phyloP scores from a whole-genome alignment of 192 early-diverging fungal species.

The Nowakowskiella sp. region DNA sequence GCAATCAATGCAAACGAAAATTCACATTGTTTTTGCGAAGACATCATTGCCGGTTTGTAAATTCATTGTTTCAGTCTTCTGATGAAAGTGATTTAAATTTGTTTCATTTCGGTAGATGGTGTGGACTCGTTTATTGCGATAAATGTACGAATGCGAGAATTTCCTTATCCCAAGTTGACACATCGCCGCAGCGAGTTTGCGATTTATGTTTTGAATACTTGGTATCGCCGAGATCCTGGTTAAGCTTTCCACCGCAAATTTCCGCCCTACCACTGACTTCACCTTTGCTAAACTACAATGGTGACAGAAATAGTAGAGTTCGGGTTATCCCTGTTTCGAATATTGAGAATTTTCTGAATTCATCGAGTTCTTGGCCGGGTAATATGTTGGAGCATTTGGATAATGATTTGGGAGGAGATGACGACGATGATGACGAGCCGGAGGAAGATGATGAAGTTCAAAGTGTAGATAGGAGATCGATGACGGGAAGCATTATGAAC shows the following conservation, averaged over 20 bases:
- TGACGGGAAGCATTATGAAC: constrained; percentile 48
- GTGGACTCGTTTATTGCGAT: constrained; percentile 80
- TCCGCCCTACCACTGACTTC: not conserved
- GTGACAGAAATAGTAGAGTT: too few relatives aligned
- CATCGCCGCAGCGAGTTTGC: constrained; percentile 47
- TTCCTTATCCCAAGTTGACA: constrained; percentile 34
- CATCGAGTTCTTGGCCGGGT: not conserved
- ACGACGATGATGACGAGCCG: not conserved
- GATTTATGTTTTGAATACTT: constrained; percentile 38
- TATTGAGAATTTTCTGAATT: too few relatives aligned
- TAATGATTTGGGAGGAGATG: not conserved
- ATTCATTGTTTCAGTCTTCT: not conserved
- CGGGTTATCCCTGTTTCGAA: too few relatives aligned
- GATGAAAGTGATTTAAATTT: constrained; percentile 1
- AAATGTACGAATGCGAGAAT: constrained; percentile 53
- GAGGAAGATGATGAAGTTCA: constrained; percentile 5
- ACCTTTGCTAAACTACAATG: not conserved
- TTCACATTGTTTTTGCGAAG: constrained; percentile 73
- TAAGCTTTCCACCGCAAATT: not conserved
- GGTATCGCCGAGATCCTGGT: constrained; percentile 1
- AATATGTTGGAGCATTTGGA: not conserved
- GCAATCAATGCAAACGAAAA: constrained; percentile 55
- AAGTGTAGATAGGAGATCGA: not conserved
- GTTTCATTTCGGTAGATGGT: constrained; percentile 38
- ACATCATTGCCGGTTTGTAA: constrained; percentile 73